A percentile compares a stretch with the other conserved stretches of the same genome.
phyloP scores from a whole-genome alignment of 805 yeast genomes.

The Millerago galiae region DNA sequence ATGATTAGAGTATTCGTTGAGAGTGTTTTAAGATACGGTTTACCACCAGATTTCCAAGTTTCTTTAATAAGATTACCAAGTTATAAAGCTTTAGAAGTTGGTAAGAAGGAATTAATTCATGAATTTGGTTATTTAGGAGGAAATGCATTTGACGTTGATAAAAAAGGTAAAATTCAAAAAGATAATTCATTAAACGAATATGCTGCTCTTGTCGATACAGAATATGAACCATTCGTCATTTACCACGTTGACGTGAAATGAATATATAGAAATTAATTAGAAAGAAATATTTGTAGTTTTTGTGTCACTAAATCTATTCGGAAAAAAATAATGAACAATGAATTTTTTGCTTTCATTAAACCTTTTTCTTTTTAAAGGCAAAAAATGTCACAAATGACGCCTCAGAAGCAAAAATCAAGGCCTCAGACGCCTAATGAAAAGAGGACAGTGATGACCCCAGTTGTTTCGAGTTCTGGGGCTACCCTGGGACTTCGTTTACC shows the following conservation, averaged over 20 bases:
- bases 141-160: slow-evolving; percentile 68
- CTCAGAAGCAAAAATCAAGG: not conserved
- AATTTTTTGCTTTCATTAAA: too few relatives aligned
- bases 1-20: slow-evolving; percentile 86
- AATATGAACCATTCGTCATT: slow-evolving; percentile 93
- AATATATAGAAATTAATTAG: not conserved
- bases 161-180: slow-evolving; percentile 57
- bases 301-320: not conserved
- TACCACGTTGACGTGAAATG: slow-evolving; percentile 47
- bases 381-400: not conserved
- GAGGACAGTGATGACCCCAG: too few relatives aligned
- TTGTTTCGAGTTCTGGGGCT: too few relatives aligned
- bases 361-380: too few relatives aligned
- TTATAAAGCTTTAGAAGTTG: slow-evolving; percentile 38
- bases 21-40: slow-evolving; percentile 89
- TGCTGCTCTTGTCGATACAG: slow-evolving; percentile 88
- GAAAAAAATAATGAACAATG: too few relatives aligned
- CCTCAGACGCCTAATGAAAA: not conserved
- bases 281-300: not conserved
- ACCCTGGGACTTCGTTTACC: not conserved
- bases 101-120: slow-evolving; percentile 62
- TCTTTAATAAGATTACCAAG: slow-evolving; percentile 41
- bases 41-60: slow-evolving; percentile 84
- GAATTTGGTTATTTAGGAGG: slow-evolving; percentile 91
- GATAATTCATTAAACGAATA: slow-evolving; percentile 73